A percentile compares a stretch with the other conserved stretches of the same genome.
Evolutionary conservation across 2,329 filamentous ascomycete species (phyloP).

Genomic region (Aspergillus sp.): DNA sequence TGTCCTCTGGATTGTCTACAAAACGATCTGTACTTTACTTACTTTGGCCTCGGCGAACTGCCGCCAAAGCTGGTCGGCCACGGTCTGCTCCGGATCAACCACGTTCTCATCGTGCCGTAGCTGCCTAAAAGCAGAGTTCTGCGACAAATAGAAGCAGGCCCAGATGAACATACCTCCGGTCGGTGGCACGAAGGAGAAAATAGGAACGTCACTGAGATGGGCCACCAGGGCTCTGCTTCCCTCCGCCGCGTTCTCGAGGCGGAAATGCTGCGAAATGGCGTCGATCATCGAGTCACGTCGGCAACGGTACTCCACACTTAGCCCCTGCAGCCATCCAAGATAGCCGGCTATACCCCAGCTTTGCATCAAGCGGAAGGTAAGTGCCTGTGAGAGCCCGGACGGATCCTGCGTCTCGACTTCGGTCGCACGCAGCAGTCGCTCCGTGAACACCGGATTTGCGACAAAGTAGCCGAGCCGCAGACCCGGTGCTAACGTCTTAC

Average conservation of each 20-base stretch:
- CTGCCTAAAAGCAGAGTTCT: background rate
- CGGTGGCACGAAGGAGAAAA: background rate
- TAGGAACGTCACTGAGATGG: background rate
- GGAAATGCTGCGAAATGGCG: background rate
- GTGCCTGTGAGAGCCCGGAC: background rate
- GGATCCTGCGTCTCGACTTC: background rate
- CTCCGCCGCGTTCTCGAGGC: background rate
- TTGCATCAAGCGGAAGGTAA: background rate
- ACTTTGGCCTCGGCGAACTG: background rate
- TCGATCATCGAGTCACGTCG: constrained; percentile 1
- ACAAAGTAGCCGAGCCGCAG: background rate
- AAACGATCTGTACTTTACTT: background rate
- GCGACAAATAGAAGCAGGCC: background rate
- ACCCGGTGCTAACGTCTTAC: background rate
- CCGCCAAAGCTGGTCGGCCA: background rate
- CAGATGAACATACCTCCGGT: background rate
- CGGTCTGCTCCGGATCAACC: background rate
- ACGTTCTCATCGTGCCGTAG: background rate
- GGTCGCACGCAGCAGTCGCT: background rate
- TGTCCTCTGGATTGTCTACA: background rate
- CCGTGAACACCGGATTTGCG: background rate
- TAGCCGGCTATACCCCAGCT: background rate
- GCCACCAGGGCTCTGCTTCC: background rate
- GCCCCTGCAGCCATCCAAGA: background rate
- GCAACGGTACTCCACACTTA: background rate